Evolutionary conservation across 257 asterid genomes (phyloP), one percentile per base, ranked within the genome.

Genomic region (Agastache rugosa): DNA sequence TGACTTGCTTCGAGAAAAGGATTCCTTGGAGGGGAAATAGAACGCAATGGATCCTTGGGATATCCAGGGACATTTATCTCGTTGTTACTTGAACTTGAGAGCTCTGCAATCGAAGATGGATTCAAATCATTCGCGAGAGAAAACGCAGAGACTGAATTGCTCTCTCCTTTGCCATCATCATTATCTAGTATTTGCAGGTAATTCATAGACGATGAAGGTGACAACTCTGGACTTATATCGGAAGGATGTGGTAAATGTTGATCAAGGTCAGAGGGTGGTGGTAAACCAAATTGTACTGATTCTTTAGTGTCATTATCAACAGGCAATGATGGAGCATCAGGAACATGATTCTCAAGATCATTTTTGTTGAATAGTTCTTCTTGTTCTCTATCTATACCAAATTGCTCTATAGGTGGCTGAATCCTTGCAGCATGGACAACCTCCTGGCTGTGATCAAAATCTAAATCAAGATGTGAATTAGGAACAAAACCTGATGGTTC

Each of bases 1-100:
- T 75, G 84, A 56, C 75, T 82, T 66, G 79, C 73, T 74, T 69
- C 82, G 31, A 81, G 79, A 54, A 82, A 85, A 55, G 75, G 71
- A 54, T 72, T 44, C 61, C 67, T 69, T 61, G 82, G 83, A 69
- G 87, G 82, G 72, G 82, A 35, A 44, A 59, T 67, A 63, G 83
- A 80, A 56, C 15, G 63, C 20, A 77, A 71, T 39, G 87, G 72
- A 82, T 71, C 78, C 62, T 67, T n/a, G 51, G 75, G 29, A 31
- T 77, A 68, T 67, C 73, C 84, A 71, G 80, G 64, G 15, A 77
- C 66, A 76, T 78, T 73, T 58, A 50, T 75, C 14, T 64, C 78
- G 73, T 35, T 15, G 77, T 69, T 73, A 27, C 72, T 79, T 27
- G 44, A 75, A 51, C 81, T 70, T 56, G 83, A 81, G 72, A 80